Conservation (phyloP, 176 grass and related monocot genomes). For the Musa itinerans region DNA sequence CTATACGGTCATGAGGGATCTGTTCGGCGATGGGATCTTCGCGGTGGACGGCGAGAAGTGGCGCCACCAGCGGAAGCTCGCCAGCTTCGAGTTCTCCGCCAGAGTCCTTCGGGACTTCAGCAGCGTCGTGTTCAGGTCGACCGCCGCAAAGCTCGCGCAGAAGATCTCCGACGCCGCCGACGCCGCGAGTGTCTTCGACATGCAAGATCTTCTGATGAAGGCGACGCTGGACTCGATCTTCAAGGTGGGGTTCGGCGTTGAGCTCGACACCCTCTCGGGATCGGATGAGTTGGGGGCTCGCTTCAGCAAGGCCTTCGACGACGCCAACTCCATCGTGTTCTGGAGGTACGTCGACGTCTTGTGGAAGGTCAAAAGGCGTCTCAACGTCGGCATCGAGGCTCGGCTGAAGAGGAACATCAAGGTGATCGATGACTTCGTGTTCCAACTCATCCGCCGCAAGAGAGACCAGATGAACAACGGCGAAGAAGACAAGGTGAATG, state of each 20-base stretch:
- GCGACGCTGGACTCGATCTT: conserved; percentile 58
- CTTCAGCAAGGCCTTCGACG: conserved; percentile 42
- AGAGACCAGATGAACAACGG: conserved; percentile 29
- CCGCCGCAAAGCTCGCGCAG: not conserved
- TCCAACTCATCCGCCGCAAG: conserved; percentile 45
- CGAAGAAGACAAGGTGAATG: conserved; percentile 23
- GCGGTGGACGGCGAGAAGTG: conserved; percentile 11
- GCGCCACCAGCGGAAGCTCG: conserved; percentile 3
- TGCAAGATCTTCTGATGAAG: conserved; percentile 50
- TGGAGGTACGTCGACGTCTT: conserved; percentile 45
- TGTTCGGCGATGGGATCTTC: conserved; percentile 16
- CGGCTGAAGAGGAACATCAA: conserved; percentile 41
- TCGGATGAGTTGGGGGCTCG: conserved; percentile 28
- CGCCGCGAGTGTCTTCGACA: not conserved
- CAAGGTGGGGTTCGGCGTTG: conserved; percentile 49
- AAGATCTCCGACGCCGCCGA: not conserved
- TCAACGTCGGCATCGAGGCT: conserved; percentile 64
- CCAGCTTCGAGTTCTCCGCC: not conserved
- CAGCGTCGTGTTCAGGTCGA: conserved; percentile 13
- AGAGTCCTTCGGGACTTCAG: not conserved
- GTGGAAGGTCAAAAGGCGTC: conserved; percentile 40
- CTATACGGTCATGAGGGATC: not conserved
- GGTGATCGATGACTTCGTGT: conserved; percentile 61
- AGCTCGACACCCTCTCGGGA: conserved; percentile 37
- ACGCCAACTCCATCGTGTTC: conserved; percentile 41